Evolutionary conservation across 129 eudicot genomes (phyloP).

Genomic region (Artemisia tridentata): DNA sequence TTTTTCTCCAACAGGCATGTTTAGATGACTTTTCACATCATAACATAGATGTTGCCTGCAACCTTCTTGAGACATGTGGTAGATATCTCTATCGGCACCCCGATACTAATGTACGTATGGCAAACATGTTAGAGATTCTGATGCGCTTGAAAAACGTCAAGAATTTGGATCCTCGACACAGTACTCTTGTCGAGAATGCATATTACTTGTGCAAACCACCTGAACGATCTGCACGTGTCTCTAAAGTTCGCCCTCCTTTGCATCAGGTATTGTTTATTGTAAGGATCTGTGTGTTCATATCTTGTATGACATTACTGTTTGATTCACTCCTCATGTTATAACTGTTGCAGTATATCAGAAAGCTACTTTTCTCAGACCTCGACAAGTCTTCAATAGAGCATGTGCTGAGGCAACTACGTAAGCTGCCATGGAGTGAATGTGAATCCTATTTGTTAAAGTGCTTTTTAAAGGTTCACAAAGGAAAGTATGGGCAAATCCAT

Average conservation of each 20-base stretch:
- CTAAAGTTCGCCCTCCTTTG: conserved; percentile 93
- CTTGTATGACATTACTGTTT: neutral
- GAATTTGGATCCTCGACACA: conserved; percentile 95
- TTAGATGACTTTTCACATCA: conserved; percentile 95
- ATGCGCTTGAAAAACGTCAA: conserved; percentile 95
- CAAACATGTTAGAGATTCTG: conserved; percentile 92
- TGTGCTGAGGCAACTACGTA: conserved; percentile 91
- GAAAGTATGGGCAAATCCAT: conserved; percentile 96
- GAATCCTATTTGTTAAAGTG: conserved; percentile 80
- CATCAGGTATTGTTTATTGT: conserved; percentile 66
- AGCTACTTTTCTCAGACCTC: conserved; percentile 86
- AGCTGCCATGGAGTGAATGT: conserved; percentile 94
- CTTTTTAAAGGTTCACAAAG: conserved; percentile 92
- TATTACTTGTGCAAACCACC: conserved; percentile 97
- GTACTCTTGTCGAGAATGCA: conserved; percentile 97
- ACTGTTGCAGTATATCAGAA: conserved; percentile 79
- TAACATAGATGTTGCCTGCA: conserved; percentile 97
- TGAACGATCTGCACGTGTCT: conserved; percentile 89
- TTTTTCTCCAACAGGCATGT: conserved; percentile 61
- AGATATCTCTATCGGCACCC: conserved; percentile 92
- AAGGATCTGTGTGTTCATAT: neutral
- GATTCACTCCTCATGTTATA: conserved; percentile 25
- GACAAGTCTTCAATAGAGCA: conserved; percentile 90
- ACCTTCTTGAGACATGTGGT: conserved; percentile 97
- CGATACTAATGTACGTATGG: conserved; percentile 89